These are phyloP conservation scores for Cystofilobasidium bisporidii DNA, from an alignment of 768 basidiomycete species.

Conservation along the genomic window DNA sequence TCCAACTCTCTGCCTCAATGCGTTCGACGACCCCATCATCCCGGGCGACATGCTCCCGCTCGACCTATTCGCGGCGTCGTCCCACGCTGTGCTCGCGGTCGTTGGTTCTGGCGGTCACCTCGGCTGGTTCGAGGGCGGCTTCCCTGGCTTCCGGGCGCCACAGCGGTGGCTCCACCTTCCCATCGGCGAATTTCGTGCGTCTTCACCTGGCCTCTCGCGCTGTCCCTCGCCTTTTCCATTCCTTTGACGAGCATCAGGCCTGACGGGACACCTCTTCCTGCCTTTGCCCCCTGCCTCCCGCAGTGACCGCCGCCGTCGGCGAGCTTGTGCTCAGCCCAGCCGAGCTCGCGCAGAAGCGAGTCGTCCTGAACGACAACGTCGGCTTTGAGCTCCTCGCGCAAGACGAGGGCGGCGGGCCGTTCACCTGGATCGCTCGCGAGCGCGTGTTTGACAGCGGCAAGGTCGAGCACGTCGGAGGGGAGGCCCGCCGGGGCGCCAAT, in stretches of 20 bases:
- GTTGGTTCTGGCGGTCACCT: slow-evolving; percentile 40
- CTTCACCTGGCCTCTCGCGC: not conserved
- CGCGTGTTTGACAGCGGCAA: slow-evolving; percentile 2
- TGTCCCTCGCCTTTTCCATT: no score
- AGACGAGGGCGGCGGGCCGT: slow-evolving; percentile 20
- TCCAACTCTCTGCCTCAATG: slow-evolving; percentile 39
- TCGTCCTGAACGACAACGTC: slow-evolving; percentile 7
- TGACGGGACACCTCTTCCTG: no score
- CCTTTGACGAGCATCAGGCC: no score
- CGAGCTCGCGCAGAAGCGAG: slow-evolving; percentile 1
- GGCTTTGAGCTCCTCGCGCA: slow-evolving; percentile 15
- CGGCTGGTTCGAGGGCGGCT: slow-evolving; percentile 29
- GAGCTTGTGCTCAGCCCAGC: slow-evolving; percentile 5
- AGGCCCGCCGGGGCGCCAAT: not conserved
- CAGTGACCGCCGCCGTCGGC: slow-evolving; percentile 8
- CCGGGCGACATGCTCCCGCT: slow-evolving; percentile 37
- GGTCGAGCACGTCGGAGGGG: not conserved
- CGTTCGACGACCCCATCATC: slow-evolving; percentile 41
- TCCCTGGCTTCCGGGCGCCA: slow-evolving; percentile 13
- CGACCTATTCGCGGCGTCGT: slow-evolving; percentile 32
- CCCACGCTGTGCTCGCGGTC: slow-evolving; percentile 37
- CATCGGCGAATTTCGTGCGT: slow-evolving; percentile 18
- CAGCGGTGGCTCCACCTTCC: slow-evolving; percentile 22
- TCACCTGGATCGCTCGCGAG: slow-evolving; percentile 17
- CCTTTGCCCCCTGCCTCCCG: not conserved